These are phyloP conservation scores for Cladosporium sp. DNA, from an alignment of 2,329 filamentous ascomycete genomes.

Conservation along the genomic window DNA sequence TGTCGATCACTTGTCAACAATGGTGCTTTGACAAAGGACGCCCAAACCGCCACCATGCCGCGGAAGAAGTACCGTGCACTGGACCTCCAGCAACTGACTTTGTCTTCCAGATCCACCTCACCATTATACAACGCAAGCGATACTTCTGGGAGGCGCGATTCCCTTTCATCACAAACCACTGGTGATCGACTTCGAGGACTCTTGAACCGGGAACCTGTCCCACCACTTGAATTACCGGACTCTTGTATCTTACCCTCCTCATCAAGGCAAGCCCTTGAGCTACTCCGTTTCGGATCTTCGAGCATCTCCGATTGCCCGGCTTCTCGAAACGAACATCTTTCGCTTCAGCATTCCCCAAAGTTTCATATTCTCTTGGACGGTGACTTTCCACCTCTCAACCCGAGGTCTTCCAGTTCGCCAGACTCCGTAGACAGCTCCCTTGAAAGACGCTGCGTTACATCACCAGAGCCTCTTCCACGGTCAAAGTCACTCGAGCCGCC, in stretches of 20 bases:
- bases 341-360: background rate
- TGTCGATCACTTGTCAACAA: background rate
- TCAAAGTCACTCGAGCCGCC: background rate
- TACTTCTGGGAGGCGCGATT: background rate
- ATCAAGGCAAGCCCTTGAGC: constrained; percentile 7
- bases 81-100: constrained; percentile 9
- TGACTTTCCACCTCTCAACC: constrained; percentile 7
- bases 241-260: background rate
- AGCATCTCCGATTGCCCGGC: background rate
- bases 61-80: constrained; percentile 3
- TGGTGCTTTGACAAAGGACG: background rate
- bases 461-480: background rate
- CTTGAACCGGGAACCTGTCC: no score
- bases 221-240: constrained; percentile 3
- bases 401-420: background rate
- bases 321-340: background rate
- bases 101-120: constrained; percentile 3
- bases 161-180: background rate
- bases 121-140: background rate
- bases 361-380: background rate
- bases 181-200: background rate
- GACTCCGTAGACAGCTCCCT: background rate
- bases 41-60: constrained; percentile 6
- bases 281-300: constrained; percentile 6
- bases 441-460: constrained; percentile 1